A percentile compares a stretch with the other conserved stretches of the same genome.
These are phyloP conservation scores for Trichocladium antarcticum DNA, from an alignment of 495 filamentous ascomycete genomes.

Conservation along the genomic window DNA sequence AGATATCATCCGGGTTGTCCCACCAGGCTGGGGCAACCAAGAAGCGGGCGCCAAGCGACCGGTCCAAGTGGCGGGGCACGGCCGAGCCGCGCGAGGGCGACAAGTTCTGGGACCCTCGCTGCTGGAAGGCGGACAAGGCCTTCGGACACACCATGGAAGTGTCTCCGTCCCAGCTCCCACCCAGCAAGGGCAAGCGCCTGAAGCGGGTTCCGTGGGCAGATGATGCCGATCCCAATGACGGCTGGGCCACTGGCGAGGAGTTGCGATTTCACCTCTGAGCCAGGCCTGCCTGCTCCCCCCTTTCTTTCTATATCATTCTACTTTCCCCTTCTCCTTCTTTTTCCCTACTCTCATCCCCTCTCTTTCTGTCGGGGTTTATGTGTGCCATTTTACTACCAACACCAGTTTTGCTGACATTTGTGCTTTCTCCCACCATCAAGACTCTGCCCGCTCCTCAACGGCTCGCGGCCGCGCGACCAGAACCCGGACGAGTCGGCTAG, in stretches of 20 bases:
- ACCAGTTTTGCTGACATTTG: slow-evolving; percentile 25
- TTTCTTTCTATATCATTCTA: not conserved
- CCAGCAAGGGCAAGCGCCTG: not conserved
- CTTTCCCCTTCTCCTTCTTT: not conserved
- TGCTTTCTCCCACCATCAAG: slow-evolving; percentile 30
- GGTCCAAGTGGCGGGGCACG: not conserved
- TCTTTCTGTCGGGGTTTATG: not conserved
- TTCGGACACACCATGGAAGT: not conserved
- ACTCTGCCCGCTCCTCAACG: slow-evolving; percentile 85
- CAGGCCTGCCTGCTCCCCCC: not conserved
- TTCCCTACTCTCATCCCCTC: not conserved
- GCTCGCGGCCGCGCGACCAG: slow-evolving; percentile 65
- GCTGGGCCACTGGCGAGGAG: not conserved
- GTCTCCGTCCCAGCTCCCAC: not conserved
- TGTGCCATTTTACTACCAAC: not conserved
- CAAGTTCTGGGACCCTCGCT: slow-evolving; percentile 3
- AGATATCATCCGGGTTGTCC: not conserved
- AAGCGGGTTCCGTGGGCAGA: not conserved
- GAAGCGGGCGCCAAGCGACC: not conserved
- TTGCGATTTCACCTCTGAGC: not conserved
- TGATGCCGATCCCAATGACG: no score
- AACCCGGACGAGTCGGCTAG: slow-evolving; percentile 37
- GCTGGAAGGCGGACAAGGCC: not conserved
- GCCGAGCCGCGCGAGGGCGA: not conserved
- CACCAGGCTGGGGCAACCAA: not conserved